Evolutionary conservation across 2,329 filamentous ascomycete genomes (phyloP).

Genomic region (Ophiostoma perfectum): DNA sequence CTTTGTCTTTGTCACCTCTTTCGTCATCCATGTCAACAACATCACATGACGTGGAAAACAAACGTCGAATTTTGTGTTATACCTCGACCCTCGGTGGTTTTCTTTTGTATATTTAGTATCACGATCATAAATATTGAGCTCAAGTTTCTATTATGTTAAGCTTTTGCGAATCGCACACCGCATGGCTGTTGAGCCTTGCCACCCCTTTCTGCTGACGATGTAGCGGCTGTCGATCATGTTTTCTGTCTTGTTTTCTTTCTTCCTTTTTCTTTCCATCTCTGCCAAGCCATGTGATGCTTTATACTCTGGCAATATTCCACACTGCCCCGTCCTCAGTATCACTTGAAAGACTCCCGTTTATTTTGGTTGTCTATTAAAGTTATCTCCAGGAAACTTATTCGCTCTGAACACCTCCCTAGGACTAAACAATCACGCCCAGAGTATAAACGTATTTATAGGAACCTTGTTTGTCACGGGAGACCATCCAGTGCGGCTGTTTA

Average conservation of each 20-base stretch:
- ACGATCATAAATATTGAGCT: not conserved
- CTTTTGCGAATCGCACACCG: not conserved
- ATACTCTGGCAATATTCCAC: not conserved
- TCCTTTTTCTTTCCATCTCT: no score
- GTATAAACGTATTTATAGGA: not conserved
- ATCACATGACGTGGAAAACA: no score
- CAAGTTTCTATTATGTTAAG: no score
- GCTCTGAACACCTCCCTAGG: not conserved
- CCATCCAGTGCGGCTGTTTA: not conserved
- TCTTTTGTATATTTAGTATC: not conserved
- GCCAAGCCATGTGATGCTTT: no score
- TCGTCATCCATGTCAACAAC: no score
- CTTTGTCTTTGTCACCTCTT: not conserved
- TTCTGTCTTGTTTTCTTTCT: no score
- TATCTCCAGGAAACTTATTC: not conserved
- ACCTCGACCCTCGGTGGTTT: not conserved
- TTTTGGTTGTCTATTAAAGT: not conserved
- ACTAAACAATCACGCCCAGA: not conserved
- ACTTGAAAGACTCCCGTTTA: not conserved
- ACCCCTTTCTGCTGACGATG: not conserved
- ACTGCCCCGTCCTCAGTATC: not conserved
- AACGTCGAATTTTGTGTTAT: not conserved
- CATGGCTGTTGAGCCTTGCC: not conserved
- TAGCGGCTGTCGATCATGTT: no score
- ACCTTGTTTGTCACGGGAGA: slow-evolving; percentile 3